phyloP scores from a whole-genome alignment of 768 basidiomycete species.

The Coprinellus micaceus region DNA sequence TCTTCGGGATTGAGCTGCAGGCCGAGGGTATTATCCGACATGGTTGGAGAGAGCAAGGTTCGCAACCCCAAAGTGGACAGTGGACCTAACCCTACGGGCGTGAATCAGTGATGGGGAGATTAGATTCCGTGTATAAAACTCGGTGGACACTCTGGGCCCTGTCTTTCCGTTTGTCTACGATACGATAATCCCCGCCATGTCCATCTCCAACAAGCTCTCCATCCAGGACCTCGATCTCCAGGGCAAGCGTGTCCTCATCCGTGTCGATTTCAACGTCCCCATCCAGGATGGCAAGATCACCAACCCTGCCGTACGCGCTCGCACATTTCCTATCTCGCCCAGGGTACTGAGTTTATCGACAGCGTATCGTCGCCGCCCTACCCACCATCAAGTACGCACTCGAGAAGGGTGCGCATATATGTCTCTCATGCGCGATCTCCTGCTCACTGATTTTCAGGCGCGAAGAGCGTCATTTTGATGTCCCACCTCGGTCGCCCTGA shows the following conservation, averaged over 20 bases:
- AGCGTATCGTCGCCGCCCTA: slow-evolving; percentile 96
- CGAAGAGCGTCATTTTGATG: slow-evolving; percentile 86
- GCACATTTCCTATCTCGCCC: slow-evolving; percentile 11
- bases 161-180: slow-evolving; percentile 14
- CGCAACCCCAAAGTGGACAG: slow-evolving; percentile 12
- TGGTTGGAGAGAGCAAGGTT: slow-evolving; percentile 30
- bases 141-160: slow-evolving; percentile 12
- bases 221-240: slow-evolving; percentile 89
- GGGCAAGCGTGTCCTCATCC: slow-evolving; percentile 86
- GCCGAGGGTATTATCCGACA: slow-evolving; percentile 59
- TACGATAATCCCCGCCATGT: slow-evolving; percentile 52
- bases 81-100: slow-evolving; percentile 28
- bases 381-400: slow-evolving; percentile 94
- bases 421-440: slow-evolving; percentile 11
- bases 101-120: slow-evolving; percentile 19
- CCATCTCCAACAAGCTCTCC: slow-evolving; percentile 90
- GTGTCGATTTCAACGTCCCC: slow-evolving; percentile 96
- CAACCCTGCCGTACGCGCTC: slow-evolving; percentile 81
- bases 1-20: slow-evolving; percentile 48
- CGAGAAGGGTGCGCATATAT: slow-evolving; percentile 58
- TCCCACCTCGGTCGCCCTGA: slow-evolving; percentile 98
- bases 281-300: slow-evolving; percentile 90
- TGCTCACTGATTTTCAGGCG: slow-evolving; percentile 43
- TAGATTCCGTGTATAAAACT: slow-evolving; percentile 22
- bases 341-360: slow-evolving; percentile 11